Base-by-base conservation (phyloP, 192 early-diverging fungal species). In the Mortierella hygrophila region DNA sequence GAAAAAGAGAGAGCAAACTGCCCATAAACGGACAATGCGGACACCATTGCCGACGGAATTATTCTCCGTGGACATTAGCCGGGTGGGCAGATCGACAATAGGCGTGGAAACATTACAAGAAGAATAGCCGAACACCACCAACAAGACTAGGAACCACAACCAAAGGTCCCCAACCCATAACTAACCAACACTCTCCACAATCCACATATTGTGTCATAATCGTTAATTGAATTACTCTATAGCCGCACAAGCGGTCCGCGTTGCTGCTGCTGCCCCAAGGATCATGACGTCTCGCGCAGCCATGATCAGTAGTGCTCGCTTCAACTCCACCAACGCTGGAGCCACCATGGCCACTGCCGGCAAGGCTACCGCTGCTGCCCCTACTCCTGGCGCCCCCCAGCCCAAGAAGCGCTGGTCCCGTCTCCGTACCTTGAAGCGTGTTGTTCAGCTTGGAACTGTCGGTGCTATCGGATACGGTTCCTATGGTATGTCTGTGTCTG, bases 391-490 rank as follows among this genome's bases (percentile, higher is more conserved):
- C 3, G 68, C 75, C 26, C 83, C 83, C 35, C 72, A 65, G 26
- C 74, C 78, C 68, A 80, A 85, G 74, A 86, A 86, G 79, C 79
- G 84, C 32, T 86, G 84, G 84, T 81, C 84, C 26, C 84, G 84
- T 49, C 74, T 86, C 16, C 84, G 84, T 75, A 76, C 79, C 44
- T 41, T 89, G 69, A 89, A 89, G 77, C 79, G 80, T 63, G 52
- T 76, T 54, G 63, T 89, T 46, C 83, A 89, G 76, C 57, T 89
- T 47, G 82, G 83, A 70, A n/a, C 78, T 40, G 83, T 89, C 52
- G 88, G 80, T 46, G 70, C 40, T 47, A 41, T 85, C 42, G 88
- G 80, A 72, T 85, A 84, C 35, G 80, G n/a, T 44, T 52, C 37
- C 41, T 89, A 89, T 80, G 82, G 88, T 89, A 89, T 75, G 60